Percentiles rank a stretch among this genome's conserved stretches.
Conservation (phyloP, 1,139 yeast species). For the Saccharomyces uvarum region DNA sequence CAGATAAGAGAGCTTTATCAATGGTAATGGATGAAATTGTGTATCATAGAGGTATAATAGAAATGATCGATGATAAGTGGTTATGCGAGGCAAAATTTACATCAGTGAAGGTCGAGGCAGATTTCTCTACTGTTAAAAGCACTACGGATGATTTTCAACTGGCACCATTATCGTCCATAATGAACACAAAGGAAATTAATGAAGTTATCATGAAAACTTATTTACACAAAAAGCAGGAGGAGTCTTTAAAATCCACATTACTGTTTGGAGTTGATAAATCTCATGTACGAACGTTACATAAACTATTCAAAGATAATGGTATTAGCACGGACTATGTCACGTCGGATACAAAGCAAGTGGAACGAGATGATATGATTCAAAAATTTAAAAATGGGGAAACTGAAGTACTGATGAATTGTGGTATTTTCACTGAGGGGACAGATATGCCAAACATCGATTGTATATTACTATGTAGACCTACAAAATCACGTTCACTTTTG, state of each 20-base stretch:
- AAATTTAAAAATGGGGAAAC: slow-evolving; percentile 57
- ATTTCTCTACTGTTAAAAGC: slow-evolving; percentile 32
- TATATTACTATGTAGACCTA: slow-evolving; percentile 71
- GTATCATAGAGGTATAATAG: slow-evolving; percentile 56
- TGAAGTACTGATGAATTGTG: slow-evolving; percentile 78
- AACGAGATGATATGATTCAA: slow-evolving; percentile 46
- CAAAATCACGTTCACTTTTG: slow-evolving; percentile 61
- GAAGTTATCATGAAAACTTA: slow-evolving; percentile 55
- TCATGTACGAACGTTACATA: slow-evolving; percentile 55
- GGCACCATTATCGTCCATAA: slow-evolving; percentile 43
- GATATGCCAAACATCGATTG: slow-evolving; percentile 89
- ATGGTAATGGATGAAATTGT: slow-evolving; percentile 66
- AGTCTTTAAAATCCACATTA: slow-evolving; percentile 52
- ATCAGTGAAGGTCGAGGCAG: slow-evolving; percentile 39
- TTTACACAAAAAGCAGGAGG: slow-evolving; percentile 28
- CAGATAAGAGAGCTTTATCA: slow-evolving; percentile 57
- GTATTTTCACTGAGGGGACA: slow-evolving; percentile 90
- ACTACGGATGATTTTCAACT: slow-evolving; percentile 46
- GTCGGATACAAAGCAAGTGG: slow-evolving; percentile 49
- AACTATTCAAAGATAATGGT: slow-evolving; percentile 49
- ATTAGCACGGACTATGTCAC: slow-evolving; percentile 70
- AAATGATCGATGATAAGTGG: slow-evolving; percentile 64
- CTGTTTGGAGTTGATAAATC: slow-evolving; percentile 69
- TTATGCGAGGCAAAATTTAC: slow-evolving; percentile 64
- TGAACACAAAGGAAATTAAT: slow-evolving; percentile 50